Evolutionary conservation across 202 grass and related monocot genomes (phyloP).

Genomic region (Panicum virgatum): DNA sequence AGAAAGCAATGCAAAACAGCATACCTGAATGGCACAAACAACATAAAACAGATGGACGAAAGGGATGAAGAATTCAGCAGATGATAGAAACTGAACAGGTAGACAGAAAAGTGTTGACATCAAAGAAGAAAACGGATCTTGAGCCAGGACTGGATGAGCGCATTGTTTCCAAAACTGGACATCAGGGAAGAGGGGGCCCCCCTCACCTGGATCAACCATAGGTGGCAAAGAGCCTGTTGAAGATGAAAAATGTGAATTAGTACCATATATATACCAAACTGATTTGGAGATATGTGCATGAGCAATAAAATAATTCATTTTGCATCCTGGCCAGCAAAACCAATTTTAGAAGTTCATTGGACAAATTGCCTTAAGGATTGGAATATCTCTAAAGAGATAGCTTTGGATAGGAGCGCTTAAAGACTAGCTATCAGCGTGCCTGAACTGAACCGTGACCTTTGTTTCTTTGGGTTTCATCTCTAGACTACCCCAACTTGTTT

Average conservation of each 20-base stretch:
- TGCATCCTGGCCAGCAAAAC: background rate
- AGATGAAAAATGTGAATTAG: slow-evolving; percentile 22
- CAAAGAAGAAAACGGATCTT: slow-evolving; percentile 92
- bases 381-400: too few species aligned
- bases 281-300: background rate
- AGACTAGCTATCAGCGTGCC: too few species aligned
- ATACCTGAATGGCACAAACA: slow-evolving; percentile 91
- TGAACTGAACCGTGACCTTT: too few species aligned
- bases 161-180: slow-evolving; percentile 88
- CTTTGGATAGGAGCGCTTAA: too few species aligned
- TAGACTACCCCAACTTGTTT: too few species aligned
- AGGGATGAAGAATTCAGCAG: slow-evolving; percentile 66
- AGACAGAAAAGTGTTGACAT: slow-evolving; percentile 85
- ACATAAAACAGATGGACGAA: slow-evolving; percentile 93
- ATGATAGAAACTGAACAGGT: slow-evolving; percentile 70
- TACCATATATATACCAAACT: slow-evolving; percentile 14
- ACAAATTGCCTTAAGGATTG: background rate
- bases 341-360: background rate
- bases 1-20: slow-evolving; percentile 20
- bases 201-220: slow-evolving; percentile 60
- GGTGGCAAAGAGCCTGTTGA: slow-evolving; percentile 59
- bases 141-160: slow-evolving; percentile 83
- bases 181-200: slow-evolving; percentile 69
- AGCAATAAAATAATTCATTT: background rate
- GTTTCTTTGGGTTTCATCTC: too few species aligned